Base-by-base conservation (phyloP, 1,284 basidiomycete genomes). In the Puccinia triticina region DNA sequence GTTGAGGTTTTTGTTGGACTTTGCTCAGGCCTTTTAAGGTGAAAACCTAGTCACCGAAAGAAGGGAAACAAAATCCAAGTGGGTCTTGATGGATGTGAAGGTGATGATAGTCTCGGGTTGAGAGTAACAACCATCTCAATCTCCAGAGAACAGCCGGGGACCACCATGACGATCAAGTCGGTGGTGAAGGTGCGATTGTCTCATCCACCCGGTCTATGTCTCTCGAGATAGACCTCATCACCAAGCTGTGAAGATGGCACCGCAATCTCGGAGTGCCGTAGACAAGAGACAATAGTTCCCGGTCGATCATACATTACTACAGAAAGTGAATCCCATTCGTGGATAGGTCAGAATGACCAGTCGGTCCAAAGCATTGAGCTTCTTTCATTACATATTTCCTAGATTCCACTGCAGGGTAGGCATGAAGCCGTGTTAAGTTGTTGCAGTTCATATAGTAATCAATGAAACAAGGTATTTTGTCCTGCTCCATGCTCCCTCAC, bases 191-290 rank as follows among this genome's bases (percentile, higher is more conserved):
- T 29, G 11, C 29, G 40, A 21, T 3, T 23, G 66, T 69, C 66
- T 69, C 66, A 69, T 32, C 66, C 66, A 69, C 66, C 66, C 66
- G 43, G 66, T 69, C 43, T 16, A 66, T 43, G 34, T 66, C 26
- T 29, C 43, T 37, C 8, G 66, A 3, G 21, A 57, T 10, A 57
- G 4, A 57, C 55, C 26, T n/a, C 10, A 29, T 8, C 43, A 48
- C n/a, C 43, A 40, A 21, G 66, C 66, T 26, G 66, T 69, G 66
- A 69, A 48, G n/a, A 57, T 57, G 10, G n/a, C 55, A 29, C n/a
- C 26, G 7, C n/a, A 26, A 57, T 26, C 55, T 26, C 55, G 55
- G 26, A 26, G 55, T 26, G 26, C 4, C 55, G 10, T 57, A 4
- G 26, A n/a, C 66, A 69, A 43, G 43, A 26, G 4, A 37, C 7